phyloP scores from a whole-genome alignment of 2,329 filamentous ascomycete species.

The Dothidotthia symphoricarpi region DNA sequence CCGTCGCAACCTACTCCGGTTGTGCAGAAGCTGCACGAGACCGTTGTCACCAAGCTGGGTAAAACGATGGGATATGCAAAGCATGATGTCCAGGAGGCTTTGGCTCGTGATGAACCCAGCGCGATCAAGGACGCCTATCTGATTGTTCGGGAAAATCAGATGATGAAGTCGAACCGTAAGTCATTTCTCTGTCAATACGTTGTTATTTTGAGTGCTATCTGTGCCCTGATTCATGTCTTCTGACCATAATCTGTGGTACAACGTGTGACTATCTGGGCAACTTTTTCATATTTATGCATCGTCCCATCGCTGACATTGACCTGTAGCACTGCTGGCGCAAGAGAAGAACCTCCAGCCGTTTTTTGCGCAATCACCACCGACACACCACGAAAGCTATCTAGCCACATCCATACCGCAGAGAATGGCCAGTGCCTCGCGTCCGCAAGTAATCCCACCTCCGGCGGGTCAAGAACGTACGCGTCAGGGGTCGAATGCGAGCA shows the following conservation, averaged over 20 bases:
- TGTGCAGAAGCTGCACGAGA: slow-evolving; percentile 85
- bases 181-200: slow-evolving; percentile 24
- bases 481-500: slow-evolving; percentile 47
- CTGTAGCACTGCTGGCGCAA: slow-evolving; percentile 54
- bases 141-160: slow-evolving; percentile 94
- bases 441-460: slow-evolving; percentile 29
- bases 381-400: slow-evolving; percentile 44
- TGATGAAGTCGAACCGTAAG: slow-evolving; percentile 94
- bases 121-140: slow-evolving; percentile 99
- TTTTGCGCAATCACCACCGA: slow-evolving; percentile 57
- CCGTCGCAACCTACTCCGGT: slow-evolving; percentile 69
- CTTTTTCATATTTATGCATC: neutral
- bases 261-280: slow-evolving; percentile 4
- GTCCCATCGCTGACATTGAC: slow-evolving; percentile 13
- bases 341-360: slow-evolving; percentile 54
- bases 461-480: slow-evolving; percentile 43
- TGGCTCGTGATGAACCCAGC: slow-evolving; percentile 88
- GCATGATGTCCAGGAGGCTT: slow-evolving; percentile 89
- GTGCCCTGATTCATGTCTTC: slow-evolving; percentile 8
- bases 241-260: slow-evolving; percentile 11
- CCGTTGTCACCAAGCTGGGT: slow-evolving; percentile 91
- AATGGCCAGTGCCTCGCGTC: slow-evolving; percentile 33
- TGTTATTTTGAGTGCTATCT: neutral
- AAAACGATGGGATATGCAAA: slow-evolving; percentile 98
- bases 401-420: slow-evolving; percentile 35